Evolutionary conservation across 176 grass and related monocot genomes (phyloP), one percentile per base, ranked within the genome.

Genomic region (Microstegium vimineum): DNA sequence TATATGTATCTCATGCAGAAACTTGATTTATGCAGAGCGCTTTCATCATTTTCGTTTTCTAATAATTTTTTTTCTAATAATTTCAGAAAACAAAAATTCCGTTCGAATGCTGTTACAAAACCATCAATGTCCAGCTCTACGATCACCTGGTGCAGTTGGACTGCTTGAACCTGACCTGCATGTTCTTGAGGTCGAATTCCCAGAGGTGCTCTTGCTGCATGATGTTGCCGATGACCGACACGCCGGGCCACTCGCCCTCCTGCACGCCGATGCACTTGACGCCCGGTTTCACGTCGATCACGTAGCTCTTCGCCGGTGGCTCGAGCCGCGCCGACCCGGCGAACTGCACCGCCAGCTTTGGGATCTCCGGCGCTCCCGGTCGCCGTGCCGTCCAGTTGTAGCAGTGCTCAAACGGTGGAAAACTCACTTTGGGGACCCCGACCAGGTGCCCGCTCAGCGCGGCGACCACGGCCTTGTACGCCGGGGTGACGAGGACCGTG

Each of bases 161-260:
- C 13, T 52, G 57, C 85, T 60, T 87, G 73, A 98, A 98, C 76
- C 76, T 87, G 78, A 98, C 75, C 79, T 74, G 59, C 66, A 56
- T 87, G 57, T 91, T 85, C 63, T 23, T 73, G 51, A 98, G 46
- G 62, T 95, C 96, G 68, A 95, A 98, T 85, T 98, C 96, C 96
- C 96, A 98, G 14, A 88, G 62, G 88, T 98, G 93, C 57, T 98
- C 93, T 83, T 98, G 95, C 84, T 98, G 96, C 73, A 98, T 3
- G 30, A 95, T 98, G 57, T 98, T 98, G 25, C 96, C 93, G 31
- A 98, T 84, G 4, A 87, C 85, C 6, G 93, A 93, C 75, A 86
- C 36, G 32, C 90, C 93, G 0, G 93, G 96, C 93, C 90, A 90
- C 11, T 32, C 67, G 11, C 84, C 89, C 12, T 94, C 75, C 56